Conservation (phyloP, 257 asterid genomes). For the Rauvolfia tetraphylla region DNA sequence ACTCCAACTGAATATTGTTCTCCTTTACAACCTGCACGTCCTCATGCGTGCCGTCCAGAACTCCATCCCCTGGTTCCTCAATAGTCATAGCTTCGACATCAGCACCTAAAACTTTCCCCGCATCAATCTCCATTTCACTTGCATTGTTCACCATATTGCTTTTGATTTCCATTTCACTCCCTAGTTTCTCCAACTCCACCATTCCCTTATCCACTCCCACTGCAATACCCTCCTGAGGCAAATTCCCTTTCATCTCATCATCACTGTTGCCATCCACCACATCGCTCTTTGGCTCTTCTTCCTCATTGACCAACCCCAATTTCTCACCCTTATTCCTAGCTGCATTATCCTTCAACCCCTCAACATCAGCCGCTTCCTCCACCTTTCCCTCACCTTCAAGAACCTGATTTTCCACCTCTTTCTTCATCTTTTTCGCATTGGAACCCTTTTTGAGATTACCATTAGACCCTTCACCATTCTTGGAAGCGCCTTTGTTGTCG, state of each 20-base stretch:
- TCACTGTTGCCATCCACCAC: conserved; percentile 29
- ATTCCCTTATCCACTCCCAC: conserved; percentile 1
- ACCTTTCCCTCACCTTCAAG: conserved; percentile 24
- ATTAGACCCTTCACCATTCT: conserved; percentile 18
- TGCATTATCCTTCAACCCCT: conserved; percentile 15
- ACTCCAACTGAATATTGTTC: not conserved
- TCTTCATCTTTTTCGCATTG: conserved; percentile 36
- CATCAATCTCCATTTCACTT: conserved; percentile 15
- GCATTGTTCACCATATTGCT: conserved; percentile 4
- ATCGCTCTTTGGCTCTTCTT: conserved; percentile 34
- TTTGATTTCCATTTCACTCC: not conserved
- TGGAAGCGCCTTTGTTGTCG: conserved; percentile 17
- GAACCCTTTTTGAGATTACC: conserved; percentile 20
- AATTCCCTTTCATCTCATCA: conserved; percentile 21
- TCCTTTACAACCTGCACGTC: not conserved
- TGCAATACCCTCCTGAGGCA: not conserved
- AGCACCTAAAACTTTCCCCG: conserved; percentile 18
- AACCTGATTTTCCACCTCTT: conserved; percentile 5
- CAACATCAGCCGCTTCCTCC: conserved; percentile 23
- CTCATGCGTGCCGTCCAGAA: conserved; percentile 4
- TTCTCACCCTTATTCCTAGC: conserved; percentile 17
- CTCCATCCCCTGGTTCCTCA: conserved; percentile 12
- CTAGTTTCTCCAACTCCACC: conserved; percentile 1
- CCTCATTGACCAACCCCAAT: conserved; percentile 15
- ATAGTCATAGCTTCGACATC: not conserved